These are phyloP conservation scores for Vanrija humicola DNA, from an alignment of 1,284 basidiomycete genomes.

Conservation along the genomic window DNA sequence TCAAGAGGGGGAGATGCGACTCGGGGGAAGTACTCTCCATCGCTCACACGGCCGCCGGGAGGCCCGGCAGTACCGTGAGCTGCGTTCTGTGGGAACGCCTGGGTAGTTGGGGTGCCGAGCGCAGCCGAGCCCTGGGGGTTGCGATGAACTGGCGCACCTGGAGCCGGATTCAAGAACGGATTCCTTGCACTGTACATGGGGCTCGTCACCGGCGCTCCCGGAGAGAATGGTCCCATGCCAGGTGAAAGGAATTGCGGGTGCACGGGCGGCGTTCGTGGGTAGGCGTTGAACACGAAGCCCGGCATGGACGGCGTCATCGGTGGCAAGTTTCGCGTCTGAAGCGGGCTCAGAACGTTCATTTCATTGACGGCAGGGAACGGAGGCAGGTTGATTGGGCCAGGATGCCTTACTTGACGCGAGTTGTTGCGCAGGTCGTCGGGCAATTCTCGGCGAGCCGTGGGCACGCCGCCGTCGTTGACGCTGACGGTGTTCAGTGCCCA, in stretches of 20 bases:
- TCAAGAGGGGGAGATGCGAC: constrained; percentile 17
- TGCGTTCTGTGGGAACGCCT: constrained; percentile 34
- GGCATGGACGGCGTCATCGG: constrained; percentile 52
- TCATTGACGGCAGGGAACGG: constrained; percentile 31
- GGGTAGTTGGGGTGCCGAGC: constrained; percentile 43
- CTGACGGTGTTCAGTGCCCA: constrained; percentile 26
- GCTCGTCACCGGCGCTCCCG: constrained; percentile 43
- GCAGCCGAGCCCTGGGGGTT: constrained; percentile 28
- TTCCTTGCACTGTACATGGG: constrained; percentile 38
- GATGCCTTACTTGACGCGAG: constrained; percentile 20
- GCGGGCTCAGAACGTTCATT: constrained; percentile 36
- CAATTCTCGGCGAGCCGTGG: not conserved
- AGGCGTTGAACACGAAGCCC: constrained; percentile 48
- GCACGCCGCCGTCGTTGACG: not conserved
- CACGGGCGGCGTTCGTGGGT: constrained; percentile 46
- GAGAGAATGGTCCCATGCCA: constrained; percentile 45
- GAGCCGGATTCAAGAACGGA: constrained; percentile 48
- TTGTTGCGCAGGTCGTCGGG: constrained; percentile 5
- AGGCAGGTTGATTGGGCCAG: constrained; percentile 44
- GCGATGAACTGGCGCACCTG: constrained; percentile 45
- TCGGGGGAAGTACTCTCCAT: constrained; percentile 36
- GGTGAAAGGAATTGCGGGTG: constrained; percentile 41
- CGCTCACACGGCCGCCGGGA: constrained; percentile 13
- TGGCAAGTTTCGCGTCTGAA: constrained; percentile 43
- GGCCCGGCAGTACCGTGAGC: constrained; percentile 21